Conservation (phyloP, 1,139 yeast genomes). For the Suhomyces choctaworum region DNA sequence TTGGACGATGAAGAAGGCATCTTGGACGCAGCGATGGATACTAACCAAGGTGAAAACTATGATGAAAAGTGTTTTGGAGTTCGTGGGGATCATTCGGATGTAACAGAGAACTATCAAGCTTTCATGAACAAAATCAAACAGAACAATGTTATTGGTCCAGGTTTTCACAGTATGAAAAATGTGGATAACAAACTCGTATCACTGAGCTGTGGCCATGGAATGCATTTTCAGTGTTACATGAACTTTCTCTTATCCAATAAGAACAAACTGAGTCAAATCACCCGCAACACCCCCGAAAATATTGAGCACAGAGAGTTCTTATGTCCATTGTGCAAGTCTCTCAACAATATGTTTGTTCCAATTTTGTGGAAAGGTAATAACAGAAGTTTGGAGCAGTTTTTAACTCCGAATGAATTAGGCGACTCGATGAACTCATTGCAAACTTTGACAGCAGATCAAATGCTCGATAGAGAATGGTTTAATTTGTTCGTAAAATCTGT, state of each 20-base stretch:
- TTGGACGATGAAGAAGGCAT: conserved; percentile 42
- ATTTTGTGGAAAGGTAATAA: conserved; percentile 51
- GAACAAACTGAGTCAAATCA: conserved; percentile 66
- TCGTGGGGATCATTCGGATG: conserved; percentile 7
- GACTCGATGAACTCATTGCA: conserved; percentile 19
- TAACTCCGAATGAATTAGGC: conserved; percentile 10
- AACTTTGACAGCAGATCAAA: conserved; percentile 15
- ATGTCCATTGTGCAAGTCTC: conserved; percentile 89
- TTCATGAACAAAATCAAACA: conserved; percentile 40
- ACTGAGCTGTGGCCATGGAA: conserved; percentile 91
- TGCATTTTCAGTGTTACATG: conserved; percentile 79
- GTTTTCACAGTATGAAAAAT: conserved; percentile 50
- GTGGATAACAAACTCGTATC: conserved; percentile 55
- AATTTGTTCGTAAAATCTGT: conserved; percentile 22
- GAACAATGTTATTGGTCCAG: conserved; percentile 64
- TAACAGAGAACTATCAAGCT: conserved; percentile 35
- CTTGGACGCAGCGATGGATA: background rate
- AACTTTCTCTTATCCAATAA: conserved; percentile 58
- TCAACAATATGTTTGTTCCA: conserved; percentile 84
- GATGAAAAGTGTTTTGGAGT: conserved; percentile 12
- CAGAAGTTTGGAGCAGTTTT: conserved; percentile 27
- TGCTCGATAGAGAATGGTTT: conserved; percentile 32
- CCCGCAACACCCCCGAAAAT: conserved; percentile 80
- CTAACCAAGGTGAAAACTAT: background rate
- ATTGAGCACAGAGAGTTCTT: conserved; percentile 69